Percentiles rank a stretch among this genome's conserved stretches.
These are phyloP conservation scores for Clavispora carvajalis DNA, from an alignment of 805 yeast species.

Conservation along the genomic window DNA sequence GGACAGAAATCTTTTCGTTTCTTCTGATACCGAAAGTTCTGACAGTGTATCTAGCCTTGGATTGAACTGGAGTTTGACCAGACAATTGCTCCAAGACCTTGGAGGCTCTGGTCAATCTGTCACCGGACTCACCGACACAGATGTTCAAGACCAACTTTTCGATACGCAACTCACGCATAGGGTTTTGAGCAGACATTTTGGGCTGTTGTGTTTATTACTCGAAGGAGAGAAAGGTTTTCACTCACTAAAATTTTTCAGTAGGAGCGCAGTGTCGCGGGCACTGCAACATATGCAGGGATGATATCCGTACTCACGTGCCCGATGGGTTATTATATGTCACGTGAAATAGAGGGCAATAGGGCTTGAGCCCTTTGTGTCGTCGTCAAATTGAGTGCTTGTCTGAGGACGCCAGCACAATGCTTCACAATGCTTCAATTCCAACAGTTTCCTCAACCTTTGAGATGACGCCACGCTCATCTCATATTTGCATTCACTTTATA, in stretches of 20 bases:
- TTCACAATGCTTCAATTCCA: too few species aligned
- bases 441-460: too few species aligned
- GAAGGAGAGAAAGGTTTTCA: constrained; percentile 4
- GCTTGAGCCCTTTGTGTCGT: neutral
- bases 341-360: neutral
- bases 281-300: neutral
- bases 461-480: too few species aligned
- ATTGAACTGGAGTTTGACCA: constrained; percentile 99
- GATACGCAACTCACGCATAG: constrained; percentile 98
- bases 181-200: constrained; percentile 57
- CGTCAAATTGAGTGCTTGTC: too few species aligned
- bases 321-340: neutral
- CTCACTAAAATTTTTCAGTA: constrained; percentile 7
- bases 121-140: constrained; percentile 99
- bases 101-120: constrained; percentile 99
- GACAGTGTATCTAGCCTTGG: constrained; percentile 99
- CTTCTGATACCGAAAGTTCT: constrained; percentile 99
- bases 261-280: constrained; percentile 5
- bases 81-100: constrained; percentile 99
- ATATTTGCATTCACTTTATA: too few species aligned
- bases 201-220: constrained; percentile 6
- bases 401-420: too few species aligned
- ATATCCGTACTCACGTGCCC: constrained; percentile 1
- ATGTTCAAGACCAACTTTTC: constrained; percentile 99
- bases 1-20: constrained; percentile 99